Evolutionary conservation across 345 rosid genomes (phyloP), one percentile per base, ranked within the genome.

Genomic region (Mercurialis annua): DNA sequence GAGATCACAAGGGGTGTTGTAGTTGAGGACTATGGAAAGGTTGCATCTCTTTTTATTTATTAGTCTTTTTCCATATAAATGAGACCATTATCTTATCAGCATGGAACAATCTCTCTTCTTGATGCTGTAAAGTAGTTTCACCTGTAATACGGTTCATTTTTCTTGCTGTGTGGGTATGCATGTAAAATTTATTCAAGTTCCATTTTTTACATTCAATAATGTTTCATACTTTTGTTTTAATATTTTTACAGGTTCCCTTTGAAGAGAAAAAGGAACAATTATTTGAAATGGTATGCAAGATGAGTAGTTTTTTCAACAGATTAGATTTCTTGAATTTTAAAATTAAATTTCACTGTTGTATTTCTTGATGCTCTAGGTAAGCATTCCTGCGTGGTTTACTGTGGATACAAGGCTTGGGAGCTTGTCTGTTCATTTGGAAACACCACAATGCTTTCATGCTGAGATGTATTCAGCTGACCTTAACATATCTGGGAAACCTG

Each of bases 401-500:
- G 90, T 88, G 76, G 99, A 95, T 76, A 83, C 96, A 26, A 82
- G 96, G 82, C 96, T 92, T 73, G 98, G 99, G 69, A 84, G 94
- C 80, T 85, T 95, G 83, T 90, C 98, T 53, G 57, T 92, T 65
- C 98, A 95, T 84, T 84, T 95, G 83, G 99, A 95, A 66, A 88
- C 94, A 11, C 98, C 99, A 29, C 99, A 95, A 69, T 95, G 99
- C 86, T 95, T 95, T 79, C 82, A 97, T 14, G 99, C 99, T 0
- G 98, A 92, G 83, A 90, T 95, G 99, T 95, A 95, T 84, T 87
- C 98, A 29, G 90, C 85, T 54, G 99, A 95, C 78, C 94, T 95
- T 65, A 86, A 80, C 81, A 92, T 92, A 64, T 73, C 85, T 59
- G 99, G 97, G 75, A 83, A 92, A 72, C 88, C 99, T 50, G 99